Conservation (phyloP, 805 yeast genomes). For the Yarrowia phangngaensis region DNA sequence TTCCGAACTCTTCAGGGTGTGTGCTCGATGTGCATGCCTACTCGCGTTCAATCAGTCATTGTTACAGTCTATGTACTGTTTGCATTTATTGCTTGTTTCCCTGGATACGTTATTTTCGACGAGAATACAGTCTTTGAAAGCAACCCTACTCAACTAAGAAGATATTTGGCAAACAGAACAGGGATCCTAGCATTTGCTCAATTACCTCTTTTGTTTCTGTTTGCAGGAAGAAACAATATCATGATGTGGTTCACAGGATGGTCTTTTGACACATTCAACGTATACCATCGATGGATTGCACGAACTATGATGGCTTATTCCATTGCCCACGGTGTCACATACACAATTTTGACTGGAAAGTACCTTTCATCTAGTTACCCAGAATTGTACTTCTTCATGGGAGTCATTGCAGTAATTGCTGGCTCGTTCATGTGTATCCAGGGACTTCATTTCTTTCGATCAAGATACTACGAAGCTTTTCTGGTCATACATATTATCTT, state of each 20-base stretch:
- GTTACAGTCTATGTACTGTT: conserved; percentile 43
- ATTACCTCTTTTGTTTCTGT: conserved; percentile 51
- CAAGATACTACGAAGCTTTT: conserved; percentile 55
- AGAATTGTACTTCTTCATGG: conserved; percentile 33
- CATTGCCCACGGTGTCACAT: conserved; percentile 48
- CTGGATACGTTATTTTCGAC: conserved; percentile 37
- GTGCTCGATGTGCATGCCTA: conserved; percentile 43
- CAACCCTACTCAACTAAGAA: conserved; percentile 39
- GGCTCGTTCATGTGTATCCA: conserved; percentile 45
- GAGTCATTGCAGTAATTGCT: conserved; percentile 40
- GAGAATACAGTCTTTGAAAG: conserved; percentile 43
- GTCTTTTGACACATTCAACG: conserved; percentile 51
- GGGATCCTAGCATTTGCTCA: conserved; percentile 49
- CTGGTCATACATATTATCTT: conserved; percentile 52
- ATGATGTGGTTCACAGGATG: conserved; percentile 58
- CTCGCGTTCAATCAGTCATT: conserved; percentile 50
- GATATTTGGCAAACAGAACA: conserved; percentile 51
- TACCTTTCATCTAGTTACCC: conserved; percentile 31
- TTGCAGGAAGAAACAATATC: conserved; percentile 61
- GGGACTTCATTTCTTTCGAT: conserved; percentile 48
- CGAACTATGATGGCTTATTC: conserved; percentile 45
- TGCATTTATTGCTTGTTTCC: conserved; percentile 36
- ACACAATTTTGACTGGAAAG: conserved; percentile 34
- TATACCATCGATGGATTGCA: conserved; percentile 56
- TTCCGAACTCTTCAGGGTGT: conserved; percentile 32